phyloP scores from a whole-genome alignment of 2,329 filamentous ascomycete species.

The Colletotrichum viniferum region DNA sequence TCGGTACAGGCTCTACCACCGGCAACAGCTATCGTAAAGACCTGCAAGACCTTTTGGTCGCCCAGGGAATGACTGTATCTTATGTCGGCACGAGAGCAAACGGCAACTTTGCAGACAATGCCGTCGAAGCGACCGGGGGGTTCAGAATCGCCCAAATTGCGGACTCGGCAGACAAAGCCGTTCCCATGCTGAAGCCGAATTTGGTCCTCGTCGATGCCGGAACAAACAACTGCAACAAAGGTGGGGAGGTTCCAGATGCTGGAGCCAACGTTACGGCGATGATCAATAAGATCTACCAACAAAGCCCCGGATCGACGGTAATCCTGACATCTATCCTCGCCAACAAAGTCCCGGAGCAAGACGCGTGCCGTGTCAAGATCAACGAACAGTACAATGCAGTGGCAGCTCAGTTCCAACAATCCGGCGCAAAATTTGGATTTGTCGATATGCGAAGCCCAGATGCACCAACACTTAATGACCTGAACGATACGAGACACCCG shows the following conservation, averaged over 20 bases:
- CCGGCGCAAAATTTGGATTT: slow-evolving; percentile 20
- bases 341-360: slow-evolving; percentile 15
- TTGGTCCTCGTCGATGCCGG: slow-evolving; percentile 25
- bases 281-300: slow-evolving; percentile 16
- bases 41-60: slow-evolving; percentile 27
- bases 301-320: slow-evolving; percentile 19
- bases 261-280: slow-evolving; percentile 16
- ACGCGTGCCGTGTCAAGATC: slow-evolving; percentile 20
- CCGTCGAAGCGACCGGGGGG: slow-evolving; percentile 8
- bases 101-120: slow-evolving; percentile 10
- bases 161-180: background rate
- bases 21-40: slow-evolving; percentile 41
- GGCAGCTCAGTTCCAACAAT: background rate
- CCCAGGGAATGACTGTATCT: slow-evolving; percentile 1
- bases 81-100: slow-evolving; percentile 1
- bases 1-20: slow-evolving; percentile 28
- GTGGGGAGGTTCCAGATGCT: slow-evolving; percentile 5
- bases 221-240: slow-evolving; percentile 26
- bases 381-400: slow-evolving; percentile 20
- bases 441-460: slow-evolving; percentile 25
- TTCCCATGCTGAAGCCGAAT: slow-evolving; percentile 20
- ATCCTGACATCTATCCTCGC: slow-evolving; percentile 9
- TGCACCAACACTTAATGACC: slow-evolving; percentile 15
- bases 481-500: slow-evolving; percentile 14
- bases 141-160: slow-evolving; percentile 16